These are phyloP conservation scores for Colletotrichum coccodes DNA, from an alignment of 2,329 filamentous ascomycete species.

Conservation along the genomic window DNA sequence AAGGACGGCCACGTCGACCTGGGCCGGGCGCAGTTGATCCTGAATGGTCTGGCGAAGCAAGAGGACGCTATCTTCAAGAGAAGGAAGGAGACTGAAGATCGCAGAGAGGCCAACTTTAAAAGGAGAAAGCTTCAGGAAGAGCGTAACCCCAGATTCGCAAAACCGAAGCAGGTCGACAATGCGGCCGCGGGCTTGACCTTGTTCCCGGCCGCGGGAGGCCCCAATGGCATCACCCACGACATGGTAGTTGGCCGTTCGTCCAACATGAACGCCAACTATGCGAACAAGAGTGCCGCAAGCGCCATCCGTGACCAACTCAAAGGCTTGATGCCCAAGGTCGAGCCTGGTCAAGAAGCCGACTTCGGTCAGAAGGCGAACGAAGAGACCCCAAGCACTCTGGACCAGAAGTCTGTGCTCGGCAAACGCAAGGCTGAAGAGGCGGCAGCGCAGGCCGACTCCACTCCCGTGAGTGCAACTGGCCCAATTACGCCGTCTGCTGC, in stretches of 20 bases:
- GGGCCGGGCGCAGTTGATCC: conserved; percentile 84
- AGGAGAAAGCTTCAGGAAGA: conserved; percentile 79
- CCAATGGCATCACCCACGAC: conserved; percentile 77
- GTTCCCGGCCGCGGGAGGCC: conserved; percentile 52
- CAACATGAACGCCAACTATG: conserved; percentile 69
- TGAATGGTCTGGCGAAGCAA: conserved; percentile 88
- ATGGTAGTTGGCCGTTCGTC: conserved; percentile 71
- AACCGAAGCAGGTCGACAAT: conserved; percentile 35
- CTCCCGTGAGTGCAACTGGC: conserved; percentile 67
- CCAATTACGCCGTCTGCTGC: conserved; percentile 58
- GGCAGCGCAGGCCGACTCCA: conserved; percentile 70
- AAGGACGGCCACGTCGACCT: conserved; percentile 95
- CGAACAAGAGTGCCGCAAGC: conserved; percentile 95
- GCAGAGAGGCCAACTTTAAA: conserved; percentile 82
- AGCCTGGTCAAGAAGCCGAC: conserved; percentile 18
- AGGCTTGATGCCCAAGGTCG: conserved; percentile 45
- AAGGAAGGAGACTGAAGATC: conserved; percentile 86
- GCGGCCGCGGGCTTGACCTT: conserved; percentile 32
- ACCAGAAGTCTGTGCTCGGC: conserved; percentile 62
- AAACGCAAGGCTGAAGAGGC: conserved; percentile 82
- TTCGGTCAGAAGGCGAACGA: conserved; percentile 36
- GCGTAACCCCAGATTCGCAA: conserved; percentile 38
- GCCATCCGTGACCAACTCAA: conserved; percentile 85
- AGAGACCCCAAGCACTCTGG: conserved; percentile 27
- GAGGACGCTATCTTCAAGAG: conserved; percentile 94